These are phyloP conservation scores for Nakazawaea sp. DNA, from an alignment of 805 yeast genomes.

Conservation along the genomic window DNA sequence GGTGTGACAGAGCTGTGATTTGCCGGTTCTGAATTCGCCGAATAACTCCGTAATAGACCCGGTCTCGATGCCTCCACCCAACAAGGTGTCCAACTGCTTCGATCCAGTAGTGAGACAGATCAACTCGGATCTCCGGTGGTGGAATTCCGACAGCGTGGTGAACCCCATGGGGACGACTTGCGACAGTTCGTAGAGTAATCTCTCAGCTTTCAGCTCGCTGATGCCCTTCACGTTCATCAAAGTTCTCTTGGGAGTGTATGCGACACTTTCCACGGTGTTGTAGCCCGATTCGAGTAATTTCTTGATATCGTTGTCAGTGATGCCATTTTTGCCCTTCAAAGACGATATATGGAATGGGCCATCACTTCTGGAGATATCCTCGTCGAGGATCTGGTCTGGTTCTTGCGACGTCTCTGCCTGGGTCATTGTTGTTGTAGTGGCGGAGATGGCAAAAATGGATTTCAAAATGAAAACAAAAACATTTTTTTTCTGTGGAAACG, in stretches of 20 bases:
- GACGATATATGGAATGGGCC: slow-evolving; percentile 52
- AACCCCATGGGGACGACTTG: slow-evolving; percentile 92
- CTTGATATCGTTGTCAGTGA: slow-evolving; percentile 67
- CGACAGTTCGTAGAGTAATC: slow-evolving; percentile 74
- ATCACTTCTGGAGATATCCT: slow-evolving; percentile 28
- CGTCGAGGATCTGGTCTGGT: slow-evolving; percentile 34
- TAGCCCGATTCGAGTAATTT: slow-evolving; percentile 79
- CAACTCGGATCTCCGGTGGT: slow-evolving; percentile 80
- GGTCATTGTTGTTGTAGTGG: too few relatives aligned
- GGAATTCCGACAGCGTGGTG: slow-evolving; percentile 94
- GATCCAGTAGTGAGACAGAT: slow-evolving; percentile 95
- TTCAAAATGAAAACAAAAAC: too few relatives aligned
- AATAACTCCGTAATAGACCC: slow-evolving; percentile 95
- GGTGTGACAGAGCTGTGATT: slow-evolving; percentile 94
- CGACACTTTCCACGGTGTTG: slow-evolving; percentile 87
- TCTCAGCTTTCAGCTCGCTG: slow-evolving; percentile 92
- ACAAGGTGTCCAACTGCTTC: slow-evolving; percentile 81
- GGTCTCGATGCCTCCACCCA: slow-evolving; percentile 97
- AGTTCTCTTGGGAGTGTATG: slow-evolving; percentile 84
- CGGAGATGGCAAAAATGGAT: too few relatives aligned
- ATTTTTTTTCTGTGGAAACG: too few relatives aligned
- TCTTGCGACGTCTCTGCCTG: not conserved
- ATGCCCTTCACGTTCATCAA: slow-evolving; percentile 81
- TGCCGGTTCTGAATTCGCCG: slow-evolving; percentile 97
- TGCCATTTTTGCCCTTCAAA: slow-evolving; percentile 70